Base-by-base conservation (phyloP, 352 stramenopile genomes). In the Phytophthora citrophthora region DNA sequence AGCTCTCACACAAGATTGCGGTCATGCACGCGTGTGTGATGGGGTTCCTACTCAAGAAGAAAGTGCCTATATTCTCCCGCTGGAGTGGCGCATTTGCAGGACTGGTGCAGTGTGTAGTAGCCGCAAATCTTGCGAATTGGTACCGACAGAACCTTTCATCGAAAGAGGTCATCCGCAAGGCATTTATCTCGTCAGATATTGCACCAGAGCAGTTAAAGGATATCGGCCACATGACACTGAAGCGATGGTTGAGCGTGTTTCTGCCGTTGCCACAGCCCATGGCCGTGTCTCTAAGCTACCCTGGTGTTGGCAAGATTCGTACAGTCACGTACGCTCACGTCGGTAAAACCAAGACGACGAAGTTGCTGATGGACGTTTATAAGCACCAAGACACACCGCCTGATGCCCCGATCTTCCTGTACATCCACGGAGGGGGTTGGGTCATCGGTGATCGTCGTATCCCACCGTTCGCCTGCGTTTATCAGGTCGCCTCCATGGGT, bases 341-440 rank as follows among this genome's bases (percentile, higher is more conserved):
- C 36, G 81, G 81, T 39, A 81, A 76, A 70, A 82, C 68, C 32
- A 79, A 74, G 53, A 83, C 74, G 11, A 74, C 46, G 6, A 67
- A 75, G 36, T 43, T 91, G 58, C 61, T 77, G 34, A 91, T 91
- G 82, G 81, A 91, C 61, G 74, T 91, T 23, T 91, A 88, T 60
- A 77, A 72, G 44, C 72, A 84, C 57, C 49, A 40, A 20, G 55
- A 77, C 32, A 50, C 64, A 32, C 67, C 69, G 16, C 24, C 63
- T n/a, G 82, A 86, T 39, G 79, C 82, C 8, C 82, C 82, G 1
- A 79, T 91, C 29, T 83, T 91, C 38, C 47, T 91, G 16, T 91
- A 88, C 50, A 75, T 91, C 45, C 82, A 91, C 40, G 82, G 82
- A 39, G 82, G 82, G 29, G 82, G 82, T 1, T 91, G 82, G 82